Base-by-base conservation (phyloP, 2,329 filamentous ascomycete genomes). In the Phaeosphaeriaceae sp. region DNA sequence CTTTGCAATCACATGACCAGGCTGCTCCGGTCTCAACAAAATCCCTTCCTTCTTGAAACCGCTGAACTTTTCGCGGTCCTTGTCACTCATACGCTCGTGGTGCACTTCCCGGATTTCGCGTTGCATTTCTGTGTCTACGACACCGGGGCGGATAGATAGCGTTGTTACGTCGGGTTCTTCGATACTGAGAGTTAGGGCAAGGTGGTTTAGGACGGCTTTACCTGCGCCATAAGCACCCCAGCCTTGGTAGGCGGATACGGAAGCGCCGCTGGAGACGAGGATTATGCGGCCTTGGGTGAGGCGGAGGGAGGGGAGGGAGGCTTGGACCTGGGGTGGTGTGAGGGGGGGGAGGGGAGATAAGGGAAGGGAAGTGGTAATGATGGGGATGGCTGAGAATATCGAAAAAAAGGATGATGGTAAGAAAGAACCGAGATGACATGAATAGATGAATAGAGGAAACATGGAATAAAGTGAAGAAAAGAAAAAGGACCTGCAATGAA, bases 61-160 rank as follows among this genome's bases (percentile, higher is more conserved):
- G 11, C 84, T 78, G 63, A 97, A 97, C 61, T 83, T 86, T 15
- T 77, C 73, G 18, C 78, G 78, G 59, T 87, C 82, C 43, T 79
- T 78, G 16, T 75, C 74, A 57, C 83, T 81, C 81, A 90, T 84
- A 13, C 74, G 75, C 21, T 76, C 79, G 6, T 81, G 78, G 71
- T 94, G 88, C 49, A 85, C 82, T 38, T 92, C 86, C 42, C 94
- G 81, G 48, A 99, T 83, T 48, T 88, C 83, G n/a, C 81, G 81
- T 71, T 96, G 92, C 92, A 97, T 97, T 42, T 87, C 87, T 0
- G 92, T 97, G 67, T 96, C 89, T 6, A 95, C 88, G 37, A 89
- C 85, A 2, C 92, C 92, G 0, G 92, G 92, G 3, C 87, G 81
- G 28, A 97, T 77, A 0, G 89, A 81, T 0, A 96, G 75, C 11